These are phyloP conservation scores for Vigna mungo DNA, from an alignment of 306 rosid species.

Conservation along the genomic window DNA sequence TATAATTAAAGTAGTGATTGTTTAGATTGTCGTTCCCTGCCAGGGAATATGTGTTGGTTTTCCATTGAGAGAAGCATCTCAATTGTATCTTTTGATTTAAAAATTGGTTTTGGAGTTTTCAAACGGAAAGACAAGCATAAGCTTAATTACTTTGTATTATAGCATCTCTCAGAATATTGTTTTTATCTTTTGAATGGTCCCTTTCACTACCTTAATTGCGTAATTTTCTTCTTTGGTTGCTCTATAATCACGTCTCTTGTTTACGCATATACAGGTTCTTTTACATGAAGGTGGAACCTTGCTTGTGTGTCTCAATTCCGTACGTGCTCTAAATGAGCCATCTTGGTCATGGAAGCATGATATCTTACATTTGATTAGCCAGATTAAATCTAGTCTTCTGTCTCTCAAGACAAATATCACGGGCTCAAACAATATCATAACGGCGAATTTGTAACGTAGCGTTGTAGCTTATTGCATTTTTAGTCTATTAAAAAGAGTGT, in stretches of 20 bases:
- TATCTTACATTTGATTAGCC: slow-evolving; percentile 45
- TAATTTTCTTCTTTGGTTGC: slow-evolving; percentile 1
- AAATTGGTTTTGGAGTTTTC: neutral
- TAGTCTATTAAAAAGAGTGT: slow-evolving; percentile 29
- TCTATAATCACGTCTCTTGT: slow-evolving; percentile 22
- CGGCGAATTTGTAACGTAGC: slow-evolving; percentile 52
- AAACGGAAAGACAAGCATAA: neutral
- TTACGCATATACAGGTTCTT: slow-evolving; percentile 72
- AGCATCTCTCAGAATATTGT: neutral
- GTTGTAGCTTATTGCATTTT: slow-evolving; percentile 32
- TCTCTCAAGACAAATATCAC: slow-evolving; percentile 38
- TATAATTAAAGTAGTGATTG: neutral
- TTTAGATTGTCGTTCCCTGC: neutral
- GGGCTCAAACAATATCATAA: slow-evolving; percentile 46
- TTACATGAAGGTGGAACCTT: slow-evolving; percentile 98
- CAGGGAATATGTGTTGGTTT: neutral
- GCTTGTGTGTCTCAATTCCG: slow-evolving; percentile 91
- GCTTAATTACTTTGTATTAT: neutral
- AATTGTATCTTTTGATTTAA: neutral
- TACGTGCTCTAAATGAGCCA: slow-evolving; percentile 85
- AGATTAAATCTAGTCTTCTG: slow-evolving; percentile 57
- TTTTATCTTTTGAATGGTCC: neutral
- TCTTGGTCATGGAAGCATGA: slow-evolving; percentile 92
- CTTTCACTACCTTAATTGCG: slow-evolving; percentile 9
- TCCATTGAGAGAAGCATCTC: neutral